phyloP scores from a whole-genome alignment of 2,329 filamentous ascomycete species.

The Aspergillus thermomutatus region DNA sequence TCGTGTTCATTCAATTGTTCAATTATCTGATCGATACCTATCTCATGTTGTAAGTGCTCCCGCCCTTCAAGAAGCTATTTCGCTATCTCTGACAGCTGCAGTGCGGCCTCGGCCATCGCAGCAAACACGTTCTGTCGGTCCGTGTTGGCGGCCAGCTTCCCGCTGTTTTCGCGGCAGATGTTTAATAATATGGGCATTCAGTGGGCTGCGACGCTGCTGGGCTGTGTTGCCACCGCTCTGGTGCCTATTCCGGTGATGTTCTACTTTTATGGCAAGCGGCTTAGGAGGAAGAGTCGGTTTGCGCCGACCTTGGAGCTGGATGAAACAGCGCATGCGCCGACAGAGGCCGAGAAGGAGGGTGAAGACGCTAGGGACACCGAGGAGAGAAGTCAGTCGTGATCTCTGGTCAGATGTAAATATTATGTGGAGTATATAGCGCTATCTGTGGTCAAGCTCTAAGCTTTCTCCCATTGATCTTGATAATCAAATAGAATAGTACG shows the following conservation, averaged over 20 bases:
- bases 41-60: constrained; percentile 39
- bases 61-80: background rate
- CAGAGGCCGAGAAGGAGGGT: background rate
- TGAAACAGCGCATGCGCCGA: background rate
- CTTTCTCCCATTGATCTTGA: too few species aligned
- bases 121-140: constrained; percentile 1
- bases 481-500: too few species aligned
- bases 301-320: background rate
- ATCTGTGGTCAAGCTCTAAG: too few species aligned
- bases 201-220: constrained; percentile 37
- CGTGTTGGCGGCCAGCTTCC: background rate
- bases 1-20: constrained; percentile 56
- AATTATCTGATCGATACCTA: constrained; percentile 61
- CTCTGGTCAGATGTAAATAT: background rate
- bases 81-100: background rate
- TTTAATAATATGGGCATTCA: constrained; percentile 25
- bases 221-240: constrained; percentile 32
- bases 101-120: constrained; percentile 1
- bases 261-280: constrained; percentile 27
- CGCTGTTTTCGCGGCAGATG: constrained; percentile 4
- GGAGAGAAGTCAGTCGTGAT: background rate
- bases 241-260: constrained; percentile 39
- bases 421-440: too few species aligned
- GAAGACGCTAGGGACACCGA: background rate
- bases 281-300: background rate